Percentiles rank a stretch among this genome's conserved stretches.
Conservation (phyloP, 176 grass and related monocot genomes). For the Saccharum officinarum region DNA sequence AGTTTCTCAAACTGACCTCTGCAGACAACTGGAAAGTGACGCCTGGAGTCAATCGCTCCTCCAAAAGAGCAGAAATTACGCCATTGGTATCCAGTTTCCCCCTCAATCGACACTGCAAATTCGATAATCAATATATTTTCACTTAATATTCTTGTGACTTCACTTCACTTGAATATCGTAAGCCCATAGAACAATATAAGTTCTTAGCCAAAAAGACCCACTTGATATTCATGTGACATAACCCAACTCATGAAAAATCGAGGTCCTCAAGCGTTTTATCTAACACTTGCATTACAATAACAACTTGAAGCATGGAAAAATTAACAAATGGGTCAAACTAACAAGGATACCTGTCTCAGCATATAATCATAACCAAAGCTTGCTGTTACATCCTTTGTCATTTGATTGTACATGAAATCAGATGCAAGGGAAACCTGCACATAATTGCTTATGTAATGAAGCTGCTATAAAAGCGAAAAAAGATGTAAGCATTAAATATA, state of each 20-base stretch:
- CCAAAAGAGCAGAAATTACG: slow-evolving; percentile 62
- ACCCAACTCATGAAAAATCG: neutral
- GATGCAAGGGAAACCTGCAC: slow-evolving; percentile 82
- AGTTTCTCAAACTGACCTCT: slow-evolving; percentile 58
- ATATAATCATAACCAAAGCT: slow-evolving; percentile 84
- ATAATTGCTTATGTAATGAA: slow-evolving; percentile 15
- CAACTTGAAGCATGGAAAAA: neutral
- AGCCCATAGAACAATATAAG: neutral
- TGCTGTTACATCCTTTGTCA: slow-evolving; percentile 58
- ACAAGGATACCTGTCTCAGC: slow-evolving; percentile 66
- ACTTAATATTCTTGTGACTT: neutral
- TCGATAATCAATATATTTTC: slow-evolving; percentile 18
- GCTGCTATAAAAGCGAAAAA: neutral
- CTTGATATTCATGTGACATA: neutral
- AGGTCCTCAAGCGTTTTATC: neutral
- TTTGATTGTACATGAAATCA: slow-evolving; percentile 74
- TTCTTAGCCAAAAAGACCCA: neutral
- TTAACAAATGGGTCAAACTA: slow-evolving; percentile 8
- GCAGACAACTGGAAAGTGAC: slow-evolving; percentile 66
- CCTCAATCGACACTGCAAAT: slow-evolving; percentile 65
- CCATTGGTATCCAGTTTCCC: slow-evolving; percentile 74
- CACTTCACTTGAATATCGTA: neutral
- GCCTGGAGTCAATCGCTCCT: slow-evolving; percentile 45
- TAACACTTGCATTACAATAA: slow-evolving; percentile 2
- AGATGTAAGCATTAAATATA: neutral